Base-by-base conservation (phyloP, 805 yeast genomes). In the Hanseniaspora guilliermondii region DNA sequence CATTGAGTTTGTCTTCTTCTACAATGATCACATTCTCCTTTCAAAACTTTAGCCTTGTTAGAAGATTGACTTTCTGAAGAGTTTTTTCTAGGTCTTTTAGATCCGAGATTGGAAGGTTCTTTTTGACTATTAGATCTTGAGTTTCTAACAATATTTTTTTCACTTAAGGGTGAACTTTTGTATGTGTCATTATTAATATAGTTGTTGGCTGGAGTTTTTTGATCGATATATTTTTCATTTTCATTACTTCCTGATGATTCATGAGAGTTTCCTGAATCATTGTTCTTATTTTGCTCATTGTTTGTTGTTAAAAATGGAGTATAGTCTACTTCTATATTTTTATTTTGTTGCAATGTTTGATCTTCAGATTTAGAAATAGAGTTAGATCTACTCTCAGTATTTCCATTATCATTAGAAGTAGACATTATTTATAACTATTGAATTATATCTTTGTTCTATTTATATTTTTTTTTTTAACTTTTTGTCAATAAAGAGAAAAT, bases 1-100 rank as follows among this genome's bases (percentile, higher is more conserved):
- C 97, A 89, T 59, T 85, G 79, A 22, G 84, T 83, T 63, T 85
- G 86, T 47, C 89, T 73, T 56, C 88, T 71, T 41, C 94, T 73
- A 66, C 97, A 89, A 60, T 82, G 87, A 63, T 86, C 95, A 64
- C 96, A 88, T 0, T 94, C 91, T 7, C 60, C 57, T 11, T 47
- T 25, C 27, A 52, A 37, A 25, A 21, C 14, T 19, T 35, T 40
- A 12, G 9, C 6, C 4, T 24, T 30, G 16, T 38, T 44, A 4
- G 49, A 68, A 69, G n/a, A 14, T 11, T 39, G 39, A 21, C 46
- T 48, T 12, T 27, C 42, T 65, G 68, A 57, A 58, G 63, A 39
- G 66, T 70, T 57, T 64, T 64, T 33, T 68, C 67, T 47, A 59
- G 57, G 45, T 61, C 64, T 8, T 64, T 49, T 36, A 53, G 24